Evolutionary conservation across 1,284 basidiomycete species (phyloP).

Genomic region (Rhizoctonia solani): DNA sequence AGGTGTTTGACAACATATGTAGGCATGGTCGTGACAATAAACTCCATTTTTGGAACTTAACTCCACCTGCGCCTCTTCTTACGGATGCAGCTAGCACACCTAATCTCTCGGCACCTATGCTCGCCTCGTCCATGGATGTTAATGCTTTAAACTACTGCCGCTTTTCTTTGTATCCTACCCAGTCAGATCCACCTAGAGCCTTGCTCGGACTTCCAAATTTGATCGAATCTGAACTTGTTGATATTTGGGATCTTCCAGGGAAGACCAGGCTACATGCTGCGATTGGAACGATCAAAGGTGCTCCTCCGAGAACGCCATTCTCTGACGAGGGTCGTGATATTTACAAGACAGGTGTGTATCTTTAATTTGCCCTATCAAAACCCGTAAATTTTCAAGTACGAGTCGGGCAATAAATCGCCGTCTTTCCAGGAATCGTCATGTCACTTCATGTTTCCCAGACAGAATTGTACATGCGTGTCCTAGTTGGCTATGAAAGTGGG

Average conservation of each 20-base stretch:
- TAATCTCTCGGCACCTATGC: conserved; percentile 54
- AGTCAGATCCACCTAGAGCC: conserved; percentile 46
- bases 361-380: background rate
- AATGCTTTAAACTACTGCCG: conserved; percentile 91
- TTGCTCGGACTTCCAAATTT: conserved; percentile 83
- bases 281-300: conserved; percentile 59
- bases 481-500: conserved; percentile 83
- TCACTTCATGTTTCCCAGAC: conserved; percentile 64
- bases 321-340: conserved; percentile 26
- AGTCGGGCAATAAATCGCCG: background rate
- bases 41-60: conserved; percentile 62
- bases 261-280: conserved; percentile 74
- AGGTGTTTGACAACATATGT: conserved; percentile 10
- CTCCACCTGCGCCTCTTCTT: conserved; percentile 45
- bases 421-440: conserved; percentile 79
- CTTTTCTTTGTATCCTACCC: conserved; percentile 61
- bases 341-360: conserved; percentile 2
- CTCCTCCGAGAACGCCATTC: conserved; percentile 42
- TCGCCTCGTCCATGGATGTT: conserved; percentile 73
- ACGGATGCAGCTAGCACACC: conserved; percentile 61
- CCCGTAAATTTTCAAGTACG: too few relatives aligned
- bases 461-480: conserved; percentile 48
- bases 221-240: conserved; percentile 80
- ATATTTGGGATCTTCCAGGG: conserved; percentile 74
- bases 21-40: conserved; percentile 89